Evolutionary conservation across 805 yeast genomes (phyloP).

Genomic region (Pichia phayaonensis): DNA sequence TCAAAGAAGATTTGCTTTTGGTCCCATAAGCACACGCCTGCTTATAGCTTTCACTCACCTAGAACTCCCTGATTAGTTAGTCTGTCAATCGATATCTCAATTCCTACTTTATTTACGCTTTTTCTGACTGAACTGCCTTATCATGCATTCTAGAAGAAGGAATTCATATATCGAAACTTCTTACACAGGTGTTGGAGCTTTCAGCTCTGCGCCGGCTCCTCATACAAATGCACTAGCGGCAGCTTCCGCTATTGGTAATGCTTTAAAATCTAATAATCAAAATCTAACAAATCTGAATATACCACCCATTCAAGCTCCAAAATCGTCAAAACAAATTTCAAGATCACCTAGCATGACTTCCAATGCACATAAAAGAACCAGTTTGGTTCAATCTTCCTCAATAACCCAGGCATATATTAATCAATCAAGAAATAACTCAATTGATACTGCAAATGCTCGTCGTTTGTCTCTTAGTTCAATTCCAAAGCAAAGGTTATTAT

Average conservation of each 20-base stretch:
- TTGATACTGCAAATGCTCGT: constrained; percentile 8
- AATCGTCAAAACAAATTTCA: not conserved
- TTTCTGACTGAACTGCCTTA: not conserved
- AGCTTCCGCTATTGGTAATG: constrained; percentile 48
- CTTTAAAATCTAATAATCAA: constrained; percentile 32
- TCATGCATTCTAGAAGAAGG: constrained; percentile 6
- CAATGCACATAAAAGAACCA: constrained; percentile 10
- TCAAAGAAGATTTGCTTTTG: too few relatives aligned
- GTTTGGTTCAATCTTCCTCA: not conserved
- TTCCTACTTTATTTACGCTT: not conserved
- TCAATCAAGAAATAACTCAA: constrained; percentile 5
- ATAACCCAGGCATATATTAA: not conserved
- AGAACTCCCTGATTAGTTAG: not conserved
- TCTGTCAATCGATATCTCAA: not conserved
- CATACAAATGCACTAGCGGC: constrained; percentile 55
- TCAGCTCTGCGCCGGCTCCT: constrained; percentile 20
- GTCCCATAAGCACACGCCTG: not conserved
- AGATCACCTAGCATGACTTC: constrained; percentile 10
- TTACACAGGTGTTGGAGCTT: constrained; percentile 15
- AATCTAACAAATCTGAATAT: constrained; percentile 25
- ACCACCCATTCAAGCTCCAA: constrained; percentile 21
- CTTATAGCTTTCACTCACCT: not conserved
- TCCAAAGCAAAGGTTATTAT: constrained; percentile 9
- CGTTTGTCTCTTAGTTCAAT: constrained; percentile 8
- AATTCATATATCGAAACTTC: constrained; percentile 9